A percentile compares a stretch with the other conserved stretches of the same genome.
Conservation (phyloP, 177 flowering plant species). For the Vitis hybrid region DNA sequence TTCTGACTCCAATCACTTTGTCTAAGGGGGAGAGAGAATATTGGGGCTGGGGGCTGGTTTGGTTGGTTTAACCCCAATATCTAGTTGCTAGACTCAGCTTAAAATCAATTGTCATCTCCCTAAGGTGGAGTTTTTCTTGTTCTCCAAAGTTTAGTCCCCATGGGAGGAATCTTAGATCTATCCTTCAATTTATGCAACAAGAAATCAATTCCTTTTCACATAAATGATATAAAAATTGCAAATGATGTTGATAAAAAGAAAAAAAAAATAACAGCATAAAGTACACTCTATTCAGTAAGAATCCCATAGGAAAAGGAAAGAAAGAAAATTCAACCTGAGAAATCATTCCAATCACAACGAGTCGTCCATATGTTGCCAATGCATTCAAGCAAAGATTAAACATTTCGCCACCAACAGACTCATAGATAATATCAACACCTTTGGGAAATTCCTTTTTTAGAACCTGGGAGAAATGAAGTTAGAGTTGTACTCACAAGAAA, state of each 20-base stretch:
- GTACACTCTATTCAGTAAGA: neutral
- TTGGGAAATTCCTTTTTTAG: constrained; percentile 86
- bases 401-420: constrained; percentile 97
- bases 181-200: too few relatives aligned
- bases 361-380: constrained; percentile 78
- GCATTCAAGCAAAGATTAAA: constrained; percentile 88
- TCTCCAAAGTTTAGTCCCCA: too few relatives aligned
- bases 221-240: neutral
- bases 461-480: constrained; percentile 50
- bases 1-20: too few relatives aligned
- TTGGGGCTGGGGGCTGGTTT: too few relatives aligned
- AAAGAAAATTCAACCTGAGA: constrained; percentile 67
- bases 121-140: too few relatives aligned
- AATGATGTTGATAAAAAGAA: neutral
- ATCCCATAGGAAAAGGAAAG: neutral
- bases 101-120: too few relatives aligned
- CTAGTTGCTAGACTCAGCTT: too few relatives aligned
- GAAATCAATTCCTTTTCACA: too few relatives aligned
- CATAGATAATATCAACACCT: constrained; percentile 89
- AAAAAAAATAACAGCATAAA: neutral
- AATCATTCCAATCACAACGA: constrained; percentile 95
- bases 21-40: too few relatives aligned
- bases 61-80: too few relatives aligned
- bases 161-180: too few relatives aligned
- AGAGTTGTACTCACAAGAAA: neutral